Conservation (phyloP, 805 yeast species). For the Candida maris region DNA sequence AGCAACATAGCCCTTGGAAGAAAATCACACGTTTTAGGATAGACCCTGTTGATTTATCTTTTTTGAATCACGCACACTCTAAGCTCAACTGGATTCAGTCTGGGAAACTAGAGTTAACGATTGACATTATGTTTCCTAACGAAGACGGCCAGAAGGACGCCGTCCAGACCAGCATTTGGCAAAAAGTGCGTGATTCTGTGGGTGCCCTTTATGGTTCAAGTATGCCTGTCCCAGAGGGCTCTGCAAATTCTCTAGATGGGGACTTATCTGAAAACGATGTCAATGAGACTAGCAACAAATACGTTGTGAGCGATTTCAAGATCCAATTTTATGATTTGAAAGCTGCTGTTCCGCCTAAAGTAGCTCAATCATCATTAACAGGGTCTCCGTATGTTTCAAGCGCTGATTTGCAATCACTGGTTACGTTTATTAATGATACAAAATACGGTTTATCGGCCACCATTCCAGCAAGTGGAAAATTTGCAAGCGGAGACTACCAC, state of each 20-base stretch:
- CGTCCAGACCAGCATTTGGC: conserved; percentile 12
- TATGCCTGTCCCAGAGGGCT: not conserved
- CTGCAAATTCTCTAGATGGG: not conserved
- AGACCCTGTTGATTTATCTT: conserved; percentile 35
- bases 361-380: conserved; percentile 49
- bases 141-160: conserved; percentile 31
- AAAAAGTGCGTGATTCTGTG: conserved; percentile 6
- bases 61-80: conserved; percentile 27
- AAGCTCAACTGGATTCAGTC: conserved; percentile 69
- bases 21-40: conserved; percentile 45
- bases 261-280: conserved; percentile 7
- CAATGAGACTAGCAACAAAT: conserved; percentile 36
- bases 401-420: conserved; percentile 57
- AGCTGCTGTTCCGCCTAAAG: conserved; percentile 47
- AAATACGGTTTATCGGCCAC: conserved; percentile 28
- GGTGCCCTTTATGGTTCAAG: conserved; percentile 2
- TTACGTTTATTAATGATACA: conserved; percentile 56
- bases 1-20: conserved; percentile 42
- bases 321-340: conserved; percentile 60
- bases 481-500: conserved; percentile 4
- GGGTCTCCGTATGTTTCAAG: conserved; percentile 54
- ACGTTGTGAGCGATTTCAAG: conserved; percentile 65
- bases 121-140: conserved; percentile 70
- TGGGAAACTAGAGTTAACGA: conserved; percentile 66
- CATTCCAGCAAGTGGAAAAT: not conserved